Evolutionary conservation across 305 asterid genomes (phyloP).

Genomic region (Lippia alba): DNA sequence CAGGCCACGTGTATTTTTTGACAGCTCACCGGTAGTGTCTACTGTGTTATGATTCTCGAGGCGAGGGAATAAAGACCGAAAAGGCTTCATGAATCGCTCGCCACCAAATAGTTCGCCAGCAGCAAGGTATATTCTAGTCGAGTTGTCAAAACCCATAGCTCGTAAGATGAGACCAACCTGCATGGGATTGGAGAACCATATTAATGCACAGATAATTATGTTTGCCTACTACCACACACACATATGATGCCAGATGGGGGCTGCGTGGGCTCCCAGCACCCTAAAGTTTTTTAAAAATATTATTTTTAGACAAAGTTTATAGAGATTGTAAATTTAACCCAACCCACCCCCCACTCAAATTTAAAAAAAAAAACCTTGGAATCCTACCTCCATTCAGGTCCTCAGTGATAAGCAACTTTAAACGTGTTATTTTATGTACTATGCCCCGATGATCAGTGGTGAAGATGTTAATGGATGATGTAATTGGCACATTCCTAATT

Average conservation of each 20-base stretch:
- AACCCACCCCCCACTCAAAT: too few species aligned
- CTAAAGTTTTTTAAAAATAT: too few species aligned
- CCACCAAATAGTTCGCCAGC: conserved; percentile 97
- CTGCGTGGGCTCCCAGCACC: neutral
- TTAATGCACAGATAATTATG: conserved; percentile 8
- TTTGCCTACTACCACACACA: neutral
- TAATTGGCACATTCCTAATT: conserved; percentile 5
- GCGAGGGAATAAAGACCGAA: conserved; percentile 75
- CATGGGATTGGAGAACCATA: conserved; percentile 29
- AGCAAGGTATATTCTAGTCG: conserved; percentile 90
- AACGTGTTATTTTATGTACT: too few species aligned
- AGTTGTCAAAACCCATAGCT: conserved; percentile 84
- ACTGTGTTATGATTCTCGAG: conserved; percentile 86
- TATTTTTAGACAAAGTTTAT: too few species aligned
- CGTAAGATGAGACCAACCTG: conserved; percentile 94
- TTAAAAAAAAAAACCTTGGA: too few species aligned
- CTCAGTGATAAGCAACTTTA: too few species aligned
- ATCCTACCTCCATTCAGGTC: neutral
- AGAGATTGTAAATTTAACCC: too few species aligned
- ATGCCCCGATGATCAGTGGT: neutral
- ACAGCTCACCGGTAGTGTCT: conserved; percentile 83
- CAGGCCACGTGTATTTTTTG: conserved; percentile 69
- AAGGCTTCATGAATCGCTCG: conserved; percentile 86
- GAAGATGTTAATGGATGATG: neutral
- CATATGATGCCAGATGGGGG: neutral